Evolutionary conservation across 768 basidiomycete genomes (phyloP).

Genomic region (Naematelia aurantialba): DNA sequence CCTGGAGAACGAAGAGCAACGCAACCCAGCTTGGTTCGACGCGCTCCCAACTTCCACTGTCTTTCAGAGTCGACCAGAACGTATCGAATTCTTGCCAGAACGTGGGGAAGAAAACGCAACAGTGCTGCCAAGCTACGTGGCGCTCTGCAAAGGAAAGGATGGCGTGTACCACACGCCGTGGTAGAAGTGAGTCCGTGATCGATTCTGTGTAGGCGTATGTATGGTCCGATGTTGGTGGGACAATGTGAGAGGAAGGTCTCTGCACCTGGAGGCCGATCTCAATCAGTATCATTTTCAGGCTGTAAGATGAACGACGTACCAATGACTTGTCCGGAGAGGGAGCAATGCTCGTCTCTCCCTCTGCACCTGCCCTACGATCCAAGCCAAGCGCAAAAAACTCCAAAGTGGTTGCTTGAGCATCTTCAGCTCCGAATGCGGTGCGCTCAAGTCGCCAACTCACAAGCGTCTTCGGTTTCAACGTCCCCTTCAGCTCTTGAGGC

Average conservation of each 20-base stretch:
- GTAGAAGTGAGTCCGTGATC: constrained; percentile 19
- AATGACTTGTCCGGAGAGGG: neutral
- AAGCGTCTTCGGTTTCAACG: constrained; percentile 11
- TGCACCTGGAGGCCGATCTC: neutral
- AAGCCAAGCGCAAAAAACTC: constrained; percentile 24
- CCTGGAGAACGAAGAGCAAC: constrained; percentile 17
- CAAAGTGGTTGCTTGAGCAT: constrained; percentile 16
- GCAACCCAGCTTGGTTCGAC: constrained; percentile 20
- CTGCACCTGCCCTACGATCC: constrained; percentile 15
- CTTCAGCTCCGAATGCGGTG: neutral
- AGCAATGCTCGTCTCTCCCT: neutral
- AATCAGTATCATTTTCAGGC: neutral
- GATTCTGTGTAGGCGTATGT: constrained; percentile 6
- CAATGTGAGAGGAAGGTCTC: constrained; percentile 4
- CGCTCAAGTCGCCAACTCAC: no score
- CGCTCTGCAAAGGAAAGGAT: constrained; percentile 14
- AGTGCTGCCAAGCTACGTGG: constrained; percentile 23
- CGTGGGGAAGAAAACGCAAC: constrained; percentile 18
- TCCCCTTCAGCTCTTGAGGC: neutral
- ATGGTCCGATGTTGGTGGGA: constrained; percentile 3
- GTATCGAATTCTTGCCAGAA: constrained; percentile 14
- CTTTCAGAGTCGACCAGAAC: constrained; percentile 10
- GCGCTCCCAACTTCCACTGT: constrained; percentile 4
- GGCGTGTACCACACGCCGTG: constrained; percentile 3
- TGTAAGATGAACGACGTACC: neutral